Evolutionary conservation across 805 yeast species (phyloP).

Genomic region (Ogataea populi-albae): DNA sequence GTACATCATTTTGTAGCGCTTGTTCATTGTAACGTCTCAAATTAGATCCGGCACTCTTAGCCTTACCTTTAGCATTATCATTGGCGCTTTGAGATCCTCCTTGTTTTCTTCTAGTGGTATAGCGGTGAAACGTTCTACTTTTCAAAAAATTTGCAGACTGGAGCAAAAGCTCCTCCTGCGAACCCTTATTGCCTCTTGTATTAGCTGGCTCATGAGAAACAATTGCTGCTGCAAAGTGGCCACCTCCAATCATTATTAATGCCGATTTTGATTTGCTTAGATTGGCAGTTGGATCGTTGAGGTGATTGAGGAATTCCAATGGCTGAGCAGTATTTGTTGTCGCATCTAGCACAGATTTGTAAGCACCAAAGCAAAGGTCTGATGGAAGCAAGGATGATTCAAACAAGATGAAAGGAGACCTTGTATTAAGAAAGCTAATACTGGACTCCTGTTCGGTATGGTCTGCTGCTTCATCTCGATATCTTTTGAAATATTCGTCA

Average conservation of each 20-base stretch:
- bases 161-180: constrained; percentile 47
- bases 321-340: constrained; percentile 45
- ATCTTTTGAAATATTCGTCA: too few species aligned
- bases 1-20: constrained; percentile 75
- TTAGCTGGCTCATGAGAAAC: constrained; percentile 64
- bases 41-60: constrained; percentile 92
- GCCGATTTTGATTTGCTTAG: constrained; percentile 53
- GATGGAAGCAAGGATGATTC: constrained; percentile 44
- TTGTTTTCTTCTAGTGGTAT: constrained; percentile 94
- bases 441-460: constrained; percentile 36
- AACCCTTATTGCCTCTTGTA: constrained; percentile 53
- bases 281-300: constrained; percentile 16
- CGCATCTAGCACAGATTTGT: constrained; percentile 57
- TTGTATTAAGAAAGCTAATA: constrained; percentile 58
- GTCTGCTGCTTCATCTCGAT: too few species aligned
- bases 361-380: constrained; percentile 58
- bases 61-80: constrained; percentile 91
- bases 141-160: constrained; percentile 65
- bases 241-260: constrained; percentile 92
- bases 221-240: constrained; percentile 96
- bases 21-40: constrained; percentile 88
- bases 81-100: constrained; percentile 95
- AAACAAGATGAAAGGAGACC: constrained; percentile 66
- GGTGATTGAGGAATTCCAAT: constrained; percentile 37
- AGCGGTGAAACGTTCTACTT: constrained; percentile 88